Evolutionary conservation across 2,329 filamentous ascomycete genomes (phyloP), one percentile per base, ranked within the genome.

Genomic region (Colletotrichum liaoningense): DNA sequence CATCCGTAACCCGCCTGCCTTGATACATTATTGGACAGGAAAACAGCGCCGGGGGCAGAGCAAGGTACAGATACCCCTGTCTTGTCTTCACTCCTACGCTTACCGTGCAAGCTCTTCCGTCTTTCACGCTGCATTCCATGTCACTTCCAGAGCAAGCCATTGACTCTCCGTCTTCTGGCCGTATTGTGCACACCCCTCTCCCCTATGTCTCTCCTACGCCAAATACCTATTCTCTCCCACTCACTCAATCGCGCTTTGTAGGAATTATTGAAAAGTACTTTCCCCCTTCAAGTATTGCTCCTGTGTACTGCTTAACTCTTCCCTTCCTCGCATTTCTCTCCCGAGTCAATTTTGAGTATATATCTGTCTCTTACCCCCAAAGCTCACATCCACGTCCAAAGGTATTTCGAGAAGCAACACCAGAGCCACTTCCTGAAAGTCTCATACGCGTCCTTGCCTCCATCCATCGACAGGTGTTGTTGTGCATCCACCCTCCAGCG

Each of bases 191-290:
- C 59, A 57, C 60, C 62, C 58, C 62, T 55, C 59, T 59, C 46
- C 42, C 56, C 55, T 65, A 66, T 67, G 58, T 30, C 65, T 42
- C 19, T 42, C 38, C 6, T 6, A 16, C 38, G 33, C 33, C 9
- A 35, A 8, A 6, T 42, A 42, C 14, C 38, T 11, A n/a, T 22
- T n/a, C 19, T n/a, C 4, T 9, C 8, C 19, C 42, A 22, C 19
- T 49, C 7, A 69, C 19, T 49, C 9, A 67, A 69, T 33, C 38
- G 60, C 55, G 67, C 64, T 46, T 64, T 62, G 65, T 55, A 52
- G 70, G 67, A 73, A 65, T 62, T 30, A 73, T 70, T 73, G 55
- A 73, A 73, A 73, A 30, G 55, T 54, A 71, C 71, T 71, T 73
- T 54, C 33, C 60, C 70, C 67, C 60, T 66, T 60, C 35, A 26